Percentiles rank a stretch among this genome's conserved stretches.
These are phyloP conservation scores for Solanum verrucosum DNA, from an alignment of 257 asterid species.

Conservation along the genomic window DNA sequence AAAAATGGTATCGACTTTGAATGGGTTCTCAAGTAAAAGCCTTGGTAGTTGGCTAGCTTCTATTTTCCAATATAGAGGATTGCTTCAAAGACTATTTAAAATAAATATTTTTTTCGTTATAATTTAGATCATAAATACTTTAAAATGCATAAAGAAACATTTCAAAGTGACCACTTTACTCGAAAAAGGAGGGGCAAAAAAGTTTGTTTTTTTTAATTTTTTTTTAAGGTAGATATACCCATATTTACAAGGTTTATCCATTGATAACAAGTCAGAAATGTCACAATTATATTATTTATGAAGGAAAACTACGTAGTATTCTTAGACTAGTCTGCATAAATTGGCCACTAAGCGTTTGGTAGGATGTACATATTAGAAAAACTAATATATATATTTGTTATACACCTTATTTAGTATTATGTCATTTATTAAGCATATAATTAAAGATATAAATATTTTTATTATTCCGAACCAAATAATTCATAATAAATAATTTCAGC, in stretches of 20 bases:
- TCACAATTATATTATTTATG: not conserved
- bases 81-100: not conserved
- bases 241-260: not conserved
- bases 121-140: not conserved
- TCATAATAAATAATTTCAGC: not conserved
- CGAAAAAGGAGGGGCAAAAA: not conserved
- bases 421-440: not conserved
- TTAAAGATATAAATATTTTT: not conserved
- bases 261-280: not conserved
- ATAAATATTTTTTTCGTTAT: not conserved
- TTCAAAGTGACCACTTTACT: not conserved
- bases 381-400: not conserved
- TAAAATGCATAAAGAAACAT: not conserved
- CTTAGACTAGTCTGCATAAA: not conserved
- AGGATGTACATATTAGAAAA: not conserved
- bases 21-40: not conserved
- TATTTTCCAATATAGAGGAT: not conserved
- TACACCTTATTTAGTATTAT: not conserved
- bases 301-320: not conserved
- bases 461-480: not conserved
- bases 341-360: not conserved
- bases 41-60: not conserved
- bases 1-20: not conserved
- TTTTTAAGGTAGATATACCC: not conserved
- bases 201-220: too few species aligned